phyloP scores from a whole-genome alignment of 352 stramenopile species.

The Phytophthora megakarya region DNA sequence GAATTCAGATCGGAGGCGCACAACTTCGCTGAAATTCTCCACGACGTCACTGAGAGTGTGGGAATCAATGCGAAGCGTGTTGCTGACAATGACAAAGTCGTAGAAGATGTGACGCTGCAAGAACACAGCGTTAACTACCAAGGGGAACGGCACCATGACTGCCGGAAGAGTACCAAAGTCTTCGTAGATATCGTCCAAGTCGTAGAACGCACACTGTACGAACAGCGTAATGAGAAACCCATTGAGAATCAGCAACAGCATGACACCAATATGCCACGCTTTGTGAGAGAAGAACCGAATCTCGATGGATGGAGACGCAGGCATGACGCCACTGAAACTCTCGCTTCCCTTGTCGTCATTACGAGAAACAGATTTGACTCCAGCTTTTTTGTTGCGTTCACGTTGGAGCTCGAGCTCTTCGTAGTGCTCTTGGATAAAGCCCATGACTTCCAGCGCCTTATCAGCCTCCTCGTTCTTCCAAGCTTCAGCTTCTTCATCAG shows the following conservation, averaged over 20 bases:
- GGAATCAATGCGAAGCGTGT: constrained; percentile 55
- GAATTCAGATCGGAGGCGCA: constrained; percentile 57
- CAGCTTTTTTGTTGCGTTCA: constrained; percentile 12
- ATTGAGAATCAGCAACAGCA: constrained; percentile 67
- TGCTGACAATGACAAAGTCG: constrained; percentile 62
- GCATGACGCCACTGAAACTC: constrained; percentile 16
- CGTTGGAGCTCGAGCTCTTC: constrained; percentile 33
- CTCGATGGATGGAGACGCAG: constrained; percentile 18
- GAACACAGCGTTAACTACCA: constrained; percentile 53
- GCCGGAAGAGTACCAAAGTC: constrained; percentile 38
- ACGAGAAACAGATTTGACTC: neutral
- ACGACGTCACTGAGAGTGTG: constrained; percentile 58
- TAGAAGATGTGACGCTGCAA: constrained; percentile 63
- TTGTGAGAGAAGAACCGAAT: constrained; percentile 67
- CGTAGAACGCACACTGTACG: constrained; percentile 60
- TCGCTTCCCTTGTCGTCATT: neutral
- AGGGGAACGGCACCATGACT: constrained; percentile 43
- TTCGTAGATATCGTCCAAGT: constrained; percentile 37
- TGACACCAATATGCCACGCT: constrained; percentile 62
- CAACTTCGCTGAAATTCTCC: constrained; percentile 61
- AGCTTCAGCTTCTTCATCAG: constrained; percentile 21
- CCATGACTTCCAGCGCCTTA: constrained; percentile 30
- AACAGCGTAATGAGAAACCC: constrained; percentile 65
- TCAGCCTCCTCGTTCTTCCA: constrained; percentile 34
- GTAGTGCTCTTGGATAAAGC: constrained; percentile 30